phyloP scores from a whole-genome alignment of 306 rosid genomes.

The Arachis hypogaea region DNA sequence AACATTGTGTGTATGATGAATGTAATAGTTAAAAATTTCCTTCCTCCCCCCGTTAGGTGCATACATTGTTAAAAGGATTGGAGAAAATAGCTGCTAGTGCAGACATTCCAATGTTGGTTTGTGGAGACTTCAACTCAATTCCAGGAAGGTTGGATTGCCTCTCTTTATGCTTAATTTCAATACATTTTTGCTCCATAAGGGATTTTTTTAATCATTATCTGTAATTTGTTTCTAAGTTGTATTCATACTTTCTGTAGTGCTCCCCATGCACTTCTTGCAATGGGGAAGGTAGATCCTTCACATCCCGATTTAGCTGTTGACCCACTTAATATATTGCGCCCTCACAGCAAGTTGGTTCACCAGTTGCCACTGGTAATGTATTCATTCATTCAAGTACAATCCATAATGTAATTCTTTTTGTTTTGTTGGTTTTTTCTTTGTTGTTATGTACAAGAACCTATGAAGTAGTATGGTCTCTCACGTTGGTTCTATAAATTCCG shows the following conservation, averaged over 20 bases:
- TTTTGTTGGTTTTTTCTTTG: too few relatives aligned
- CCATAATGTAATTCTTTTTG: not conserved
- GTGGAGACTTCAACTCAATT: conserved; percentile 95
- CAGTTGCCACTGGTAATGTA: conserved; percentile 88
- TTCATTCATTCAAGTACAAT: conserved; percentile 1
- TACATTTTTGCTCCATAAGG: not conserved
- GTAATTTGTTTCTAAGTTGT: conserved; percentile 37
- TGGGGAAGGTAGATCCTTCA: conserved; percentile 89
- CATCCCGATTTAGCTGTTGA: conserved; percentile 92
- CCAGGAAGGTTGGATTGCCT: conserved; percentile 85
- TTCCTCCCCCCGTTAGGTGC: conserved; percentile 60
- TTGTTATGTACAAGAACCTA: too few relatives aligned
- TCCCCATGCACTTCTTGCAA: conserved; percentile 94
- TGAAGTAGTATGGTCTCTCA: too few relatives aligned
- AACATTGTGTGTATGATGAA: not conserved
- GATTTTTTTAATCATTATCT: conserved; percentile 4
- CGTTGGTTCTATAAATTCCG: not conserved
- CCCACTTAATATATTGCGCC: conserved; percentile 90
- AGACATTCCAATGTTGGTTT: conserved; percentile 98
- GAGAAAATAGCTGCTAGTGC: conserved; percentile 99
- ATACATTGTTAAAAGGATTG: conserved; percentile 92
- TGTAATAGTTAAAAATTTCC: conserved; percentile 27
- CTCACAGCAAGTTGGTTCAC: conserved; percentile 86
- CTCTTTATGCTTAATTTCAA: not conserved
- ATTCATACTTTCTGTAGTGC: conserved; percentile 67